Conservation (phyloP, 352 stramenopile genomes). For the Globisporangium takayamanum region DNA sequence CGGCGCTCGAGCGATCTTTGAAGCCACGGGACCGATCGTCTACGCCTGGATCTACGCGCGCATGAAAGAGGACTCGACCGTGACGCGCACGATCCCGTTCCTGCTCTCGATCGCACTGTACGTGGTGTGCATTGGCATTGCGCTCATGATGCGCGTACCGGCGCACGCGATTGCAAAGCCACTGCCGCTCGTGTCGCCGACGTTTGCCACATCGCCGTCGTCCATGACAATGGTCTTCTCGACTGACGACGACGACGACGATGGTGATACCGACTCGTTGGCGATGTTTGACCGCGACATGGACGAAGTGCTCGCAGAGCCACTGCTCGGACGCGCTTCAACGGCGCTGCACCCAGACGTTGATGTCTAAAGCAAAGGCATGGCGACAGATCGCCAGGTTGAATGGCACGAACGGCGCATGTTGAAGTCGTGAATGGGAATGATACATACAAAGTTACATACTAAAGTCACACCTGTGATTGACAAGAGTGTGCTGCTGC, state of each 20-base stretch:
- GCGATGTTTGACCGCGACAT: slow-evolving; percentile 19
- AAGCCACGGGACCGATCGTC: slow-evolving; percentile 44
- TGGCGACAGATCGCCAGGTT: neutral
- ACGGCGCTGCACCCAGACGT: slow-evolving; percentile 21
- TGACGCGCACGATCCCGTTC: slow-evolving; percentile 53
- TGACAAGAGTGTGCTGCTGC: too few species aligned
- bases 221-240: slow-evolving; percentile 48
- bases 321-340: slow-evolving; percentile 26
- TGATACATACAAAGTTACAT: too few species aligned
- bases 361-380: slow-evolving; percentile 5
- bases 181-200: slow-evolving; percentile 32
- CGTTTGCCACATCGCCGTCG: slow-evolving; percentile 31
- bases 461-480: too few species aligned
- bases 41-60: slow-evolving; percentile 51
- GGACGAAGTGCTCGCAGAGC: slow-evolving; percentile 36
- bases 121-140: slow-evolving; percentile 35
- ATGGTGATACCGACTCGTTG: slow-evolving; percentile 19
- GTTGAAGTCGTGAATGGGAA: too few species aligned
- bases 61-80: slow-evolving; percentile 37
- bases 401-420: too few species aligned
- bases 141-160: slow-evolving; percentile 31
- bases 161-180: slow-evolving; percentile 9
- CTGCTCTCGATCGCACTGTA: slow-evolving; percentile 49
- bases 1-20: slow-evolving; percentile 52
- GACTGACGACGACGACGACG: slow-evolving; percentile 40